Base-by-base conservation (phyloP, 495 filamentous ascomycete genomes). In the Penicillium turbatum region DNA sequence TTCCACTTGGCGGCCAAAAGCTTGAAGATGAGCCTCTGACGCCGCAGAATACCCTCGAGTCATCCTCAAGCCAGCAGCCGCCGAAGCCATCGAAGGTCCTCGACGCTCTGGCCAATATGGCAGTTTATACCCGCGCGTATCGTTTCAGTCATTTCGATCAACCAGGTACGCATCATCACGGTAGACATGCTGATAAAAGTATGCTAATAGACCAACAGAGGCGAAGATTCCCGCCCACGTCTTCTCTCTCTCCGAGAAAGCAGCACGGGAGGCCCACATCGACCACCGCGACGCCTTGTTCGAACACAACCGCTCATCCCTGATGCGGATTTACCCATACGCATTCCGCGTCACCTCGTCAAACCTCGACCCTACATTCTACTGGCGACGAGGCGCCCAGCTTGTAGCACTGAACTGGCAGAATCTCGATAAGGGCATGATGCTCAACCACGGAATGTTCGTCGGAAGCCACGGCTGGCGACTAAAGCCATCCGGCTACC, bases 351-450 rank as follows among this genome's bases (percentile, higher is more conserved):
- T 97, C 47, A 76, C 77, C 43, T 95, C 89, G 3, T 90, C 89
- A 0, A 97, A 96, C 61, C 79, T 90, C 9, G 88, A 96, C 59
- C 91, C 92, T 1, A 77, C 80, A 1, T 73, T 83, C 30, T 92
- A 90, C 74, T 97, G 92, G 92, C 76, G 88, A 3, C 85, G 88
- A 54, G 92, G 92, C 9, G 87, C 93, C 4, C 92, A 97, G 71
- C 85, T 96, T 39, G 90, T 95, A 0, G 92, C 92, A 2, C 76
- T 97, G 36, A 97, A 97, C 69, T 97, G 92, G 92, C 92, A 97
- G 61, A 86, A 84, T 49, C 83, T 84, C 62, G 92, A 97, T 62
- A 84, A 86, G 51, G 92, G 89, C 11, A 95, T 90, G 87, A 97
- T 97, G 92, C 80, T 96, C 1, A 96, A 96, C 62, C 83, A 90